A percentile compares a stretch with the other conserved stretches of the same genome.
Conservation (phyloP, 306 rosid species). For the Mucuna pruriens region DNA sequence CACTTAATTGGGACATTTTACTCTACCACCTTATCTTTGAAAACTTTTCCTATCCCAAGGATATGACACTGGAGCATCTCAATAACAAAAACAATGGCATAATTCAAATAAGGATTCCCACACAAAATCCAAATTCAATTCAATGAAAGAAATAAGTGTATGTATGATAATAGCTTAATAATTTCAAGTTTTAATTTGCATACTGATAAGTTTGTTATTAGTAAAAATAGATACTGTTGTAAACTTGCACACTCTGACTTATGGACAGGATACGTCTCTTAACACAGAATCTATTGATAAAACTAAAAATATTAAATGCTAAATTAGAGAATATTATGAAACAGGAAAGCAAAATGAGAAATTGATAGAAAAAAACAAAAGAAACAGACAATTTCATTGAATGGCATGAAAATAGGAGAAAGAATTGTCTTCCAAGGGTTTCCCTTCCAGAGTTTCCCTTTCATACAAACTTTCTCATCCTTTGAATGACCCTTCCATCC, state of each 20-base stretch:
- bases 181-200: constrained; percentile 9
- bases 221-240: not conserved
- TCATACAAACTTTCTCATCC: not conserved
- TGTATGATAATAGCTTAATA: not conserved
- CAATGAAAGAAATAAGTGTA: not conserved
- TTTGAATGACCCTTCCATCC: not conserved
- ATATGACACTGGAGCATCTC: not conserved
- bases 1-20: not conserved
- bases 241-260: not conserved
- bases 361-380: not conserved
- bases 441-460: not conserved
- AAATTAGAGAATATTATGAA: not conserved
- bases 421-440: not conserved
- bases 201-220: not conserved
- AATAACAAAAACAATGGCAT: not conserved
- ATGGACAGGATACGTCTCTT: not conserved
- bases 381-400: not conserved
- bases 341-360: not conserved
- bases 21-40: not conserved
- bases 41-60: not conserved
- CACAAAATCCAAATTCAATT: constrained; percentile 5
- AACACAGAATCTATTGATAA: not conserved
- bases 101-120: not conserved
- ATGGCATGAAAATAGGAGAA: not conserved
- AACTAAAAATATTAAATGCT: not conserved